Conservation (phyloP, 148 eudicot genomes). For the Dianthus caryophyllus region DNA sequence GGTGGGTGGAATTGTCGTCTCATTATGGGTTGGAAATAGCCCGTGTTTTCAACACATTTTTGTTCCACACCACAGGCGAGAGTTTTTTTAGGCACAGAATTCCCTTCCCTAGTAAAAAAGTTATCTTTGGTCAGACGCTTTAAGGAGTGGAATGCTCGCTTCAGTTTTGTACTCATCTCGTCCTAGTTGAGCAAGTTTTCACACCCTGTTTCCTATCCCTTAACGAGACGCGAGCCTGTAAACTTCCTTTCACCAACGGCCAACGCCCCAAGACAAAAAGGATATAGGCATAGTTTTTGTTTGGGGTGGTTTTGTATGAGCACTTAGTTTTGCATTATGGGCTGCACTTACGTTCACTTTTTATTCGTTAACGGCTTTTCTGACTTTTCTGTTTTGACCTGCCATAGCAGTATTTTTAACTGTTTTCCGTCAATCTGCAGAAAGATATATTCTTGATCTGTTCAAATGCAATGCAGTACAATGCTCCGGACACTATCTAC, state of each 20-base stretch:
- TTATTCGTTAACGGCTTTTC: not conserved
- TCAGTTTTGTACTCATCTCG: too few species aligned
- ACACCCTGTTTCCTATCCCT: too few species aligned
- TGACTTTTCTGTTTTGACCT: not conserved
- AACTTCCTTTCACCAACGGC: too few species aligned
- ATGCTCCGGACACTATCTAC: constrained; percentile 79
- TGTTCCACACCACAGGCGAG: too few species aligned
- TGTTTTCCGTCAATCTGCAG: constrained; percentile 37
- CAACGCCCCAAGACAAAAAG: too few species aligned
- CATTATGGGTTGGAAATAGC: not conserved
- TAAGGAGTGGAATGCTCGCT: too few species aligned
- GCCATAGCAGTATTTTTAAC: not conserved
- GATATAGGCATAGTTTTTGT: too few species aligned
- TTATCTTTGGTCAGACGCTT: too few species aligned
- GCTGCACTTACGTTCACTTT: not conserved
- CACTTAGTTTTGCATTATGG: not conserved
- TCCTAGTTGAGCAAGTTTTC: too few species aligned
- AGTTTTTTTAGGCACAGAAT: too few species aligned
- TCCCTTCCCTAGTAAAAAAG: too few species aligned
- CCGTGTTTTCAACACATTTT: not conserved
- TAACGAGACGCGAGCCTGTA: too few species aligned
- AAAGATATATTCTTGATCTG: constrained; percentile 68
- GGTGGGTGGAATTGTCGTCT: not conserved
- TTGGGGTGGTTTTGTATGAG: not conserved
- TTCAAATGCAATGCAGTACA: constrained; percentile 96